Base-by-base conservation (phyloP, 2,329 filamentous ascomycete species). In the Trichoderma citrinoviride region DNA sequence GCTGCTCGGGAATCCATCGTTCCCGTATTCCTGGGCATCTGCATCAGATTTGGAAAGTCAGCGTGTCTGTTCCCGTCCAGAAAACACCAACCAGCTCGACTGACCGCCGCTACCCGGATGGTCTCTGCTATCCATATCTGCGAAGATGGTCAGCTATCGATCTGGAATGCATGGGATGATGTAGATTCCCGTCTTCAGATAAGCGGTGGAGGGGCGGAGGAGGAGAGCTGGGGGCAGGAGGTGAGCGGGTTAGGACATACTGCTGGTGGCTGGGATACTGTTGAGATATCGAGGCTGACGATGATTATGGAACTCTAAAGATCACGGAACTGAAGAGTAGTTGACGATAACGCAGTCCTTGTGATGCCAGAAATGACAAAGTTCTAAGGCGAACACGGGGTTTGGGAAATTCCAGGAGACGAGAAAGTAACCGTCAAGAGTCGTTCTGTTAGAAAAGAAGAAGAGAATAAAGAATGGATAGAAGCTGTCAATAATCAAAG, bases 131-230 rank as follows among this genome's bases (percentile, higher is more conserved):
- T 33, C 25, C 61, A 54, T 55, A 37, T 25, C 29, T 52, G 27
- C 49, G 44, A 25, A 10, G 37, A n/a, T 17, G 43, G 33, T 58
- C 25, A 49, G 61, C 14, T 27, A 40, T 40, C n/a, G 50, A 60
- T 50, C 54, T 52, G 33, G 15, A 14, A 58, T 47, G 58, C 52
- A 63, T 50, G 23, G 8, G 15, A 54, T 21, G 47, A 44, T 63
- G 64, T 58, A 41, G 53, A 53, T 47, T 66, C 52, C 64, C 64
- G 64, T 46, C 3, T n/a, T 47, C 29, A 25, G 46, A 54, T 57
- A 17, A 19, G 43, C 29, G 61, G 53, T 56, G 52, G 46, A 19
- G 21, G 21, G 8, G n/a, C n/a, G n/a, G 27, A 37, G 21, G 37
- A 17, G 21, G 33, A 37, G 33, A 37, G 52, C 14, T 25, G 52